Base-by-base conservation (phyloP, 495 filamentous ascomycete genomes). In the Aspergillus kassunensis region DNA sequence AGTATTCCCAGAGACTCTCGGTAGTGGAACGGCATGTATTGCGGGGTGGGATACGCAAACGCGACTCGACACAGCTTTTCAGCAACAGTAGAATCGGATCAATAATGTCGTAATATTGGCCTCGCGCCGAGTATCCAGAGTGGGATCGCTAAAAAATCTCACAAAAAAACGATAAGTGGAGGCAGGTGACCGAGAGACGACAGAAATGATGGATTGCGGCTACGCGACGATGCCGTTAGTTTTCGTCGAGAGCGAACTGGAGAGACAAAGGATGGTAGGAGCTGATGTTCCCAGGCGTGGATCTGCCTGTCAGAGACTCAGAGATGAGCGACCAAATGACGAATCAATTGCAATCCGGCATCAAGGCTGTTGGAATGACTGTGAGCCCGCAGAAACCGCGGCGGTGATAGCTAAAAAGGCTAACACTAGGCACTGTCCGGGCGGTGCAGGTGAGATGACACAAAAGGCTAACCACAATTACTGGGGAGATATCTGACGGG, bases 181-280 rank as follows among this genome's bases (percentile, higher is more conserved):
- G 40, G 29, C 23, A 42, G 24, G 45, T 18, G 43, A 35, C 18
- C 27, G 36, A 53, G 39, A 35, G 51, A n/a, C n/a, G 25, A 53
- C 37, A 20, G 37, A 47, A 44, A 46, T 41, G 37, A 44, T 54
- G 25, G 46, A 44, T 51, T 35, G 49, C 53, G 44, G 49, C 44
- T 53, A 57, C 59, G 59, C 59, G 55, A 56, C 59, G 52, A 52
- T 25, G 54, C 34, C 40, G 39, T 49, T 44, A 44, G 33, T 47
- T 37, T 27, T 56, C 19, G 29, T 41, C 19, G 29, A 51, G 20
- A 41, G 19, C 29, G 21, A 44, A 43, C 51, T n/a, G 27, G 41
- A 46, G 47, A n/a, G 44, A 48, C 40, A 44, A 43, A 4, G 39
- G 19, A 13, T 31, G 31, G 23, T 19, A 43, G 43, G 20, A n/a